These are phyloP conservation scores for Scheffersomyces illinoinensis DNA, from an alignment of 1,139 yeast species.

Conservation along the genomic window DNA sequence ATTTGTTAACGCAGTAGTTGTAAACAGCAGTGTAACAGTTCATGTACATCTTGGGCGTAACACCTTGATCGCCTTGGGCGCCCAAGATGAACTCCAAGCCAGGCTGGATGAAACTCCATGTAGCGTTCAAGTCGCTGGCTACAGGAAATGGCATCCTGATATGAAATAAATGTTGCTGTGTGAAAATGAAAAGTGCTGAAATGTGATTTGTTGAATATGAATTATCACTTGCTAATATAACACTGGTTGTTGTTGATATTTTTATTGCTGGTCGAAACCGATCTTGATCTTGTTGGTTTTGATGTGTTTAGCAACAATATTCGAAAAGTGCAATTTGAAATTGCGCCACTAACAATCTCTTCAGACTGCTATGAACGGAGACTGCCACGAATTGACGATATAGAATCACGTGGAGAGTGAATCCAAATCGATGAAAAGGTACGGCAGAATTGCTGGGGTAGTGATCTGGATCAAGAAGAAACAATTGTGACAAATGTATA, in stretches of 20 bases:
- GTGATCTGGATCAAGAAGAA: not conserved
- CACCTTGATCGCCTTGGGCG: conserved; percentile 61
- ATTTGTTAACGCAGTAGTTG: conserved; percentile 87
- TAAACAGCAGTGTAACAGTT: conserved; percentile 81
- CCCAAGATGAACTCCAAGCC: conserved; percentile 72
- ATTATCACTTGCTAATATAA: no score
- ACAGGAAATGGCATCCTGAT: conserved; percentile 20
- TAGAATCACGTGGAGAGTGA: not conserved
- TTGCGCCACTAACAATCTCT: not conserved
- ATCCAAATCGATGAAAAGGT: not conserved
- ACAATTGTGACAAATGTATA: not conserved
- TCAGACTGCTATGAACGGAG: not conserved
- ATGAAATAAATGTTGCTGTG: not conserved
- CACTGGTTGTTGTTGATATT: not conserved
- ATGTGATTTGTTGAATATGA: not conserved
- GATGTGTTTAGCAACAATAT: not conserved
- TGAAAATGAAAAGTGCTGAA: not conserved
- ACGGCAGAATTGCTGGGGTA: not conserved
- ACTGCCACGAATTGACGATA: not conserved
- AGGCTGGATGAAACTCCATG: conserved; percentile 78
- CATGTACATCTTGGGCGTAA: conserved; percentile 75
- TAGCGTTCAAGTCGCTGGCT: conserved; percentile 60
- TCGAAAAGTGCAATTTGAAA: not conserved
- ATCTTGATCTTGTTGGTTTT: not conserved
- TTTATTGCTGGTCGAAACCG: not conserved